phyloP scores from a whole-genome alignment of 768 basidiomycete genomes.

The Royoungia palumana region DNA sequence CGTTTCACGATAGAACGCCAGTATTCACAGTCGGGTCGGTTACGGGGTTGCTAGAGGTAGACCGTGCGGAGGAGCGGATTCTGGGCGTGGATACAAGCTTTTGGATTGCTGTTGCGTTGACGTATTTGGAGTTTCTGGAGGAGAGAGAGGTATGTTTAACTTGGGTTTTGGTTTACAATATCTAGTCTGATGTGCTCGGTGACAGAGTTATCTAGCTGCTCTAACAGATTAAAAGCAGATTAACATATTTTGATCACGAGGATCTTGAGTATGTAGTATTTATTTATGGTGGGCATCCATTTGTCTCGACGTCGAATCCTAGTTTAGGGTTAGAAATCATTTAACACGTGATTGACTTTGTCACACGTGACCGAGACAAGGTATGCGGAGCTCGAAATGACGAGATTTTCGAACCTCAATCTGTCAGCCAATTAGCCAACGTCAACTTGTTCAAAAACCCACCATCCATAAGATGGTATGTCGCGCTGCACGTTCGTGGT shows the following conservation, averaged over 20 bases:
- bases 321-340: slow-evolving; percentile 11
- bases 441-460: slow-evolving; percentile 5
- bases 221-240: slow-evolving; percentile 39
- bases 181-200: slow-evolving; percentile 2
- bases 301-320: too few relatives aligned
- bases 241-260: too few relatives aligned
- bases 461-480: slow-evolving; percentile 23
- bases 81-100: slow-evolving; percentile 75
- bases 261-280: too few relatives aligned
- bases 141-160: slow-evolving; percentile 64
- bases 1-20: slow-evolving; percentile 72
- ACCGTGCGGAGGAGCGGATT: slow-evolving; percentile 49
- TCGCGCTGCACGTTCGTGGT: background rate
- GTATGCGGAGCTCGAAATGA: slow-evolving; percentile 26
- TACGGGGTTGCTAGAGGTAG: slow-evolving; percentile 63
- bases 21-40: slow-evolving; percentile 54
- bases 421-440: slow-evolving; percentile 13
- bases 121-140: slow-evolving; percentile 73
- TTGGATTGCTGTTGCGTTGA: slow-evolving; percentile 71
- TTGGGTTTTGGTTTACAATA: background rate
- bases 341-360: slow-evolving; percentile 25
- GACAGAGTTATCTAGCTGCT: slow-evolving; percentile 56
- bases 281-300: too few relatives aligned
- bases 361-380: slow-evolving; percentile 23
- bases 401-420: slow-evolving; percentile 22